Evolutionary conservation across 1,284 basidiomycete species (phyloP).

Genomic region (Cryptococcus sp.): DNA sequence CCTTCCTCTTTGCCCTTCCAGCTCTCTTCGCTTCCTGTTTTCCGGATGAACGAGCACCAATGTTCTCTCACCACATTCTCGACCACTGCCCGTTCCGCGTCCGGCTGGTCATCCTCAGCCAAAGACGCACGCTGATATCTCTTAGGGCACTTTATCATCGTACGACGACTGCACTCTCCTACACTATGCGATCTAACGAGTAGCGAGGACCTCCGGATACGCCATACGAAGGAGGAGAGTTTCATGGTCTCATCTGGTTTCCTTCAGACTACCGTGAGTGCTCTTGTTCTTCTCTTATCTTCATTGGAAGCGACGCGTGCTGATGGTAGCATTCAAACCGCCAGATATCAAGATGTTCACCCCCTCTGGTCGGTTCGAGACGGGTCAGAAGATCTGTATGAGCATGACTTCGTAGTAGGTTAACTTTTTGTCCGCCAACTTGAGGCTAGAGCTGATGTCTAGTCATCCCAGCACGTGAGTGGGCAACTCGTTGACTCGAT

Average conservation of each 20-base stretch:
- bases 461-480: slow-evolving; percentile 45
- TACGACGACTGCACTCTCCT: slow-evolving; percentile 41
- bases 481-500: not conserved
- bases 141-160: slow-evolving; percentile 85
- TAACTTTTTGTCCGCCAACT: not conserved
- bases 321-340: slow-evolving; percentile 73
- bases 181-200: not conserved
- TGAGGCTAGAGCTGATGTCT: slow-evolving; percentile 7
- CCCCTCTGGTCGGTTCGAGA: slow-evolving; percentile 85
- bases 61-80: too few relatives aligned
- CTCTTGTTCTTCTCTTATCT: slow-evolving; percentile 62
- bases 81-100: too few relatives aligned
- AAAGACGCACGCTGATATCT: slow-evolving; percentile 8
- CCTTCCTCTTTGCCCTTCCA: too few relatives aligned
- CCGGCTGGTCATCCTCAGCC: too few relatives aligned
- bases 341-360: slow-evolving; percentile 98
- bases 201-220: slow-evolving; percentile 90
- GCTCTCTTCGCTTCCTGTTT: too few relatives aligned
- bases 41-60: too few relatives aligned
- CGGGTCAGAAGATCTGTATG: slow-evolving; percentile 91
- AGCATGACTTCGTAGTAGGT: slow-evolving; percentile 90
- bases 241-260: slow-evolving; percentile 68
- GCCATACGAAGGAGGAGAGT: slow-evolving; percentile 87
- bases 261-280: slow-evolving; percentile 76
- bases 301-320: too few relatives aligned